phyloP scores from a whole-genome alignment of 176 grass and related monocot species.

The Luzula sylvatica region DNA sequence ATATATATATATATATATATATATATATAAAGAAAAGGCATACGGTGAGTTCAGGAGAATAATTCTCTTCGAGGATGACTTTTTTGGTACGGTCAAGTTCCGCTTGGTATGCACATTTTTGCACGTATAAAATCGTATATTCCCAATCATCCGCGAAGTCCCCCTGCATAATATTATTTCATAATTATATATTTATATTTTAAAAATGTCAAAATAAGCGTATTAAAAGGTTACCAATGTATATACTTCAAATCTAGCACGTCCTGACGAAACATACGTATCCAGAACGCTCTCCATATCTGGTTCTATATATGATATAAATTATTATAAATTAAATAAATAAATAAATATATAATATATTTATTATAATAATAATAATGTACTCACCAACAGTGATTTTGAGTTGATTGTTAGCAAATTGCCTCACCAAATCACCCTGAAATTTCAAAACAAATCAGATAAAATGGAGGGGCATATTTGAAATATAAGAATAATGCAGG shows the following conservation, averaged over 20 bases:
- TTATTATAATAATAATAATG: neutral
- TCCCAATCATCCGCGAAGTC: slow-evolving; percentile 60
- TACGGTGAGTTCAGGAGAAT: slow-evolving; percentile 54
- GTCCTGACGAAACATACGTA: slow-evolving; percentile 38
- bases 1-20: too few relatives aligned
- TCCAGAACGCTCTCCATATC: slow-evolving; percentile 62
- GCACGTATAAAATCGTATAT: slow-evolving; percentile 34
- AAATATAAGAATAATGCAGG: too few relatives aligned
- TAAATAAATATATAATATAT: too few relatives aligned
- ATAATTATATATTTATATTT: too few relatives aligned
- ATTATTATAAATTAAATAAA: neutral
- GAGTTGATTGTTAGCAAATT: slow-evolving; percentile 53
- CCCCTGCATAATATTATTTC: slow-evolving; percentile 10
- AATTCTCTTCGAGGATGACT: slow-evolving; percentile 63
- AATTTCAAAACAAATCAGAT: slow-evolving; percentile 16
- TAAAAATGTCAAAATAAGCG: neutral
- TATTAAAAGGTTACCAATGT: slow-evolving; percentile 41
- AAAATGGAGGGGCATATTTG: neutral
- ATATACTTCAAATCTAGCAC: slow-evolving; percentile 37
- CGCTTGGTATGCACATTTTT: slow-evolving; percentile 40
- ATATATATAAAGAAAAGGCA: slow-evolving; percentile 17
- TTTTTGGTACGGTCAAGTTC: slow-evolving; percentile 25
- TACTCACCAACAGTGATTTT: slow-evolving; percentile 87
- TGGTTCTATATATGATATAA: slow-evolving; percentile 45
- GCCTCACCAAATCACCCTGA: slow-evolving; percentile 76